Evolutionary conservation across 352 stramenopile genomes (phyloP), one percentile per base, ranked within the genome.

Genomic region (Pythium phragmiticola): DNA sequence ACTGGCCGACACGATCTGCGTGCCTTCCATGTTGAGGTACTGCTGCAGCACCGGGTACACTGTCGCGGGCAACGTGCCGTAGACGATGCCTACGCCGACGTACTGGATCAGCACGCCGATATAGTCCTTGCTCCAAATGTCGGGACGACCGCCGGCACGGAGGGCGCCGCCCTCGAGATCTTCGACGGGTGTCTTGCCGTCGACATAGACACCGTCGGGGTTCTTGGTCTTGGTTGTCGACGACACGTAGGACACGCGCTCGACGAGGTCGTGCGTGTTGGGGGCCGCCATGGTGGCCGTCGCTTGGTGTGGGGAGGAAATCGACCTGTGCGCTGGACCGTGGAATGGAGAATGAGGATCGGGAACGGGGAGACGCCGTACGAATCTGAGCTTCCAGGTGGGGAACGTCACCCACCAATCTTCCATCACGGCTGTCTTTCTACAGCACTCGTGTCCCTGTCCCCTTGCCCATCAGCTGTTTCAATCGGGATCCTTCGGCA

Each of bases 61-160:
- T 3, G 41, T 47, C 7, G 50, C 17, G 1, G 60, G 50, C 7
- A 62, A 23, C 39, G 36, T 50, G 41, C 60, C 60, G 41, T 66
- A 54, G 9, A 66, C 33, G 4, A 66, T 56, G 26, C 60, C 60
- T 2, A 66, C 60, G 1, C 16, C 23, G 8, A 26, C 36, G 34
- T 66, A 51, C 14, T 66, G 13, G n/a, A 52, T 16, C 26, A 66
- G 49, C 51, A 66, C 6, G 34, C 60, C 60, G 14, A 66, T 54
- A 13, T 56, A 56, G 17, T 56, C 49, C 14, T 30, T 28, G 34
- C 49, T 42, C 49, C 49, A 56, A 7, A 56, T 21, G 23, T 56
- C 26, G 30, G 49, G 49, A 30, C 13, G 13, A 3, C 49, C 49
- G 49, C 49, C 49, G 8, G 49, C 28, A 9, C 49, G 49, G 13